A percentile compares a stretch with the other conserved stretches of the same genome.
Conservation (phyloP, 2,329 filamentous ascomycete species). For the Colletotrichum sp. region DNA sequence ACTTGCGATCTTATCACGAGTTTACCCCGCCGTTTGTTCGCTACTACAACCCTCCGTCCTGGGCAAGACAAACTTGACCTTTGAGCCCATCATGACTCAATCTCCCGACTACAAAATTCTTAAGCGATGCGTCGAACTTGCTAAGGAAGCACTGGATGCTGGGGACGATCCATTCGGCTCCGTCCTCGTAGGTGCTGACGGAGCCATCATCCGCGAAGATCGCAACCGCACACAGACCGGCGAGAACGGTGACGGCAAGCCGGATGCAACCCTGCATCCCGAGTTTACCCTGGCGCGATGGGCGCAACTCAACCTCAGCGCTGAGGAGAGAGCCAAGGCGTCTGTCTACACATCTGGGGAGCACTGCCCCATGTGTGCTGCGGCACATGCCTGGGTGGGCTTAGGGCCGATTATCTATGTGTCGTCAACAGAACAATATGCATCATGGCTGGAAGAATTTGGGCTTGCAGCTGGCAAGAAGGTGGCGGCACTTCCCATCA, state of each 20-base stretch:
- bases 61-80: rapidly evolving
- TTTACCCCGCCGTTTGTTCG: background rate
- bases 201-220: conserved; percentile 33
- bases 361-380: conserved; percentile 42
- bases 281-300: conserved; percentile 41
- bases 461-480: conserved; percentile 18
- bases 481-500: conserved; percentile 32
- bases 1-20: background rate
- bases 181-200: conserved; percentile 33
- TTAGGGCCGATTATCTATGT: conserved; percentile 39
- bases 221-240: conserved; percentile 39
- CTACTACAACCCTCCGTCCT: background rate
- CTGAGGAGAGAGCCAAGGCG: conserved; percentile 42
- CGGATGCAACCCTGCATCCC: conserved; percentile 38
- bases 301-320: conserved; percentile 38
- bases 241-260: conserved; percentile 24
- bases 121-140: conserved; percentile 33
- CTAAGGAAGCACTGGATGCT: conserved; percentile 38
- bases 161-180: conserved; percentile 42
- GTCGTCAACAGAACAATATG: conserved; percentile 32
- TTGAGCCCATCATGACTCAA: conserved; percentile 7
- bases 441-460: conserved; percentile 32
- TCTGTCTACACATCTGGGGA: conserved; percentile 42
- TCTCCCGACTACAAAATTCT: conserved; percentile 15
- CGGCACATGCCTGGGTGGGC: conserved; percentile 38